These are phyloP conservation scores for Tuber magnatum DNA, from an alignment of 495 filamentous ascomycete genomes.

Conservation along the genomic window DNA sequence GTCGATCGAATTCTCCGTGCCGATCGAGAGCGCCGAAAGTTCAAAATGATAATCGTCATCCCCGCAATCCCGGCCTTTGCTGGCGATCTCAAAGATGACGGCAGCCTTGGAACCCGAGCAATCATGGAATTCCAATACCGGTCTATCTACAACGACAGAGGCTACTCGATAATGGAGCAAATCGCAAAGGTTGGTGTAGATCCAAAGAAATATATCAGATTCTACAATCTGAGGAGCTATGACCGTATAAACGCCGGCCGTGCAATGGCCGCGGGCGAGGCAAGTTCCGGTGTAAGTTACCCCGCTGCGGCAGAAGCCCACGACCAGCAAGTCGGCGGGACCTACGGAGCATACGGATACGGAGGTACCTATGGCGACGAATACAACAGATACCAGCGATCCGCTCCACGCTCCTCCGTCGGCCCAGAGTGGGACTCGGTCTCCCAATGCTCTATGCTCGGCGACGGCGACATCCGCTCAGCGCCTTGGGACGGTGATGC, in stretches of 20 bases:
- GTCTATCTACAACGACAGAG: conserved; percentile 71
- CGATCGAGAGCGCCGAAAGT: conserved; percentile 61
- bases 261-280: conserved; percentile 58
- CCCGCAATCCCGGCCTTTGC: conserved; percentile 86
- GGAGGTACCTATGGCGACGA: conserved; percentile 29
- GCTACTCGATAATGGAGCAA: conserved; percentile 74
- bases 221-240: conserved; percentile 92
- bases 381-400: conserved; percentile 60
- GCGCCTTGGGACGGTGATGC: conserved; percentile 73
- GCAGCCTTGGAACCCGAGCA: conserved; percentile 73
- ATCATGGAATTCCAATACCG: conserved; percentile 97
- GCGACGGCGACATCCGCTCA: conserved; percentile 63
- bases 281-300: conserved; percentile 64
- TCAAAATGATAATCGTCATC: conserved; percentile 78
- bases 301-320: conserved; percentile 44
- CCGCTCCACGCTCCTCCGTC: conserved; percentile 49
- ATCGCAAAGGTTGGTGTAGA: conserved; percentile 65
- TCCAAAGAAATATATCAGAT: conserved; percentile 74
- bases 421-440: conserved; percentile 62
- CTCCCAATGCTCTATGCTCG: conserved; percentile 75
- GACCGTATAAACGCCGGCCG: conserved; percentile 75
- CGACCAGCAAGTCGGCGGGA: conserved; percentile 34
- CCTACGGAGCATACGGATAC: conserved; percentile 22
- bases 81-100: conserved; percentile 73
- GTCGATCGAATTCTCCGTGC: conserved; percentile 81